phyloP scores from a whole-genome alignment of 2,329 filamentous ascomycete species.

The Endocalyx cinctus region DNA sequence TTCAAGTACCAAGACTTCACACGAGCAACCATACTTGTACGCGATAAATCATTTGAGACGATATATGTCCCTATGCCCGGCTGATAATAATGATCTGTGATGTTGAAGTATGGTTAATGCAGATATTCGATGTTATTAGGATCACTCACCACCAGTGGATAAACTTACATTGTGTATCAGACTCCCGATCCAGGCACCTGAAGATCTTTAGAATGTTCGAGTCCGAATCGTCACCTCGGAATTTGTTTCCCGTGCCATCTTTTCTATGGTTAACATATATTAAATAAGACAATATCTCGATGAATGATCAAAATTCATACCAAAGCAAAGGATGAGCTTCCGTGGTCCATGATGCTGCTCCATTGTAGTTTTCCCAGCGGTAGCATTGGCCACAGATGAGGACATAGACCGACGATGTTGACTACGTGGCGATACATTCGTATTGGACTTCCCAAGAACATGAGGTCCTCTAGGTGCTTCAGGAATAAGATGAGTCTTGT shows the following conservation, averaged over 20 bases:
- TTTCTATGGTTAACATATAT: no score
- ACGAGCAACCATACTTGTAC: slow-evolving; percentile 51
- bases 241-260: slow-evolving; percentile 62
- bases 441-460: no score
- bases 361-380: no score
- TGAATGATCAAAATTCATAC: no score
- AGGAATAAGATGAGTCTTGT: neutral
- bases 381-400: no score
- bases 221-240: slow-evolving; percentile 58
- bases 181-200: slow-evolving; percentile 61
- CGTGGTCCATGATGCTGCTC: slow-evolving; percentile 15
- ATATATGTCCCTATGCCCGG: slow-evolving; percentile 72
- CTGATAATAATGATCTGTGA: slow-evolving; percentile 59
- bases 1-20: slow-evolving; percentile 65
- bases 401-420: no score
- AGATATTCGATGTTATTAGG: no score
- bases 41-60: slow-evolving; percentile 53
- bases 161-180: slow-evolving; percentile 52
- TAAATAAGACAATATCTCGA: no score
- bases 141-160: no score
- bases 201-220: slow-evolving; percentile 68
- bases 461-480: neutral
- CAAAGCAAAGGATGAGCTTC: slow-evolving; percentile 58
- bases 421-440: no score
- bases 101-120: slow-evolving; percentile 2